These are phyloP conservation scores for Hericium rajendrae DNA, from an alignment of 768 basidiomycete species.

Conservation along the genomic window DNA sequence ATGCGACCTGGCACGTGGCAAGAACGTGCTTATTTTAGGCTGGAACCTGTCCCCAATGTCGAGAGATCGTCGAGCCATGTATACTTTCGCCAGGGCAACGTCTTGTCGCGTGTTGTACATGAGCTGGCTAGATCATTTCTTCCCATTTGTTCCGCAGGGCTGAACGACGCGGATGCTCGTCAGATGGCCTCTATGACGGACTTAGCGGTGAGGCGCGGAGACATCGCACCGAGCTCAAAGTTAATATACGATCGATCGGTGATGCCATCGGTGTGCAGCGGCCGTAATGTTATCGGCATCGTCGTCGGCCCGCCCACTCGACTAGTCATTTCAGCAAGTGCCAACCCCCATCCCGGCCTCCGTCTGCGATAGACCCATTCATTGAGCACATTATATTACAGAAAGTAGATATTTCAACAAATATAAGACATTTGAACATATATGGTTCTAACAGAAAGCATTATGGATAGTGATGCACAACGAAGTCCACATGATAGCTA, in stretches of 20 bases:
- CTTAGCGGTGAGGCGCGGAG: not conserved
- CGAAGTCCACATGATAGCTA: not conserved
- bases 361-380: too few species aligned
- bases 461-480: not conserved
- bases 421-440: not conserved
- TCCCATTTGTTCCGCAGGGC: too few species aligned
- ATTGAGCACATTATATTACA: not conserved
- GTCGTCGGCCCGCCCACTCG: too few species aligned
- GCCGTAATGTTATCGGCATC: too few species aligned
- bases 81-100: not conserved
- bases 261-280: too few species aligned
- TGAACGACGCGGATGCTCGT: too few species aligned
- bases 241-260: not conserved
- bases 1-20: not conserved
- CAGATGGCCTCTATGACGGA: not conserved
- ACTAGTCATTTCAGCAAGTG: too few species aligned
- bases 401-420: not conserved
- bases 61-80: too few species aligned
- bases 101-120: not conserved
- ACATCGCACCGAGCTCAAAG: not conserved
- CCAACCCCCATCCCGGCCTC: too few species aligned
- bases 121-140: not conserved
- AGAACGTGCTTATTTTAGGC: not conserved
- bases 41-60: too few species aligned
- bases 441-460: conserved; percentile 1